Percentiles rank a stretch among this genome's conserved stretches.
phyloP scores from a whole-genome alignment of 139 green algal species.

The Closterium sp. region DNA sequence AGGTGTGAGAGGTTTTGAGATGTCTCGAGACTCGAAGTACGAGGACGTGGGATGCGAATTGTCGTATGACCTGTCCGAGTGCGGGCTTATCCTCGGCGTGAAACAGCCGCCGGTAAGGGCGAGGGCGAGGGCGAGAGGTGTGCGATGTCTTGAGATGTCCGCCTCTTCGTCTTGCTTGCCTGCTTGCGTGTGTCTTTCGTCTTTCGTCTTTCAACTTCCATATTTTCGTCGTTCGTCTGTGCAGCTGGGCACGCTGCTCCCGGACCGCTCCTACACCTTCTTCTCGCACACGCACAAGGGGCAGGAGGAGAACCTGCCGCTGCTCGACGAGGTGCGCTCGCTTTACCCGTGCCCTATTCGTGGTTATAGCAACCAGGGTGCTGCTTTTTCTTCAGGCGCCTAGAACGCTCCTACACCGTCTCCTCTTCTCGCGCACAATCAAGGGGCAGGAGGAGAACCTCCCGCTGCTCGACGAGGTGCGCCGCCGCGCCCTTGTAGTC shows the following conservation, averaged over 20 bases:
- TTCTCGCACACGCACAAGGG: slow-evolving; percentile 50
- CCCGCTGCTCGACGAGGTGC: slow-evolving; percentile 47
- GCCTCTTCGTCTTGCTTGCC: neutral
- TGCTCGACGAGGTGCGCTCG: slow-evolving; percentile 46
- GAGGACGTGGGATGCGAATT: slow-evolving; percentile 20
- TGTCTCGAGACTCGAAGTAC: slow-evolving; percentile 18
- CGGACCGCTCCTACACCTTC: slow-evolving; percentile 31
- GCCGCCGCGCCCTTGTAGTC: too few species aligned
- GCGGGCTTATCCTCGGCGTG: slow-evolving; percentile 36
- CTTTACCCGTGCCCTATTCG: neutral
- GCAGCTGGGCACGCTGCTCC: slow-evolving; percentile 37
- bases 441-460: slow-evolving; percentile 44
- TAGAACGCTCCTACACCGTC: slow-evolving; percentile 10
- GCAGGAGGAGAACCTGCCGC: slow-evolving; percentile 33
- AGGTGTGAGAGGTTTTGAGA: neutral
- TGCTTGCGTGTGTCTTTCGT: neutral
- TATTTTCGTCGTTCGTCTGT: neutral
- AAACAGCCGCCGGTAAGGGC: slow-evolving; percentile 39
- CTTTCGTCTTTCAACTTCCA: neutral
- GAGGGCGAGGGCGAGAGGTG: too few species aligned
- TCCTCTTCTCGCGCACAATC: slow-evolving; percentile 45
- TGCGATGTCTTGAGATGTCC: neutral
- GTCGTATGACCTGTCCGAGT: slow-evolving; percentile 23
- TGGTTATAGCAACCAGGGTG: neutral
- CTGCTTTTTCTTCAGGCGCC: neutral